These are phyloP conservation scores for Scopulariopsis brevicaulis DNA, from an alignment of 2,329 filamentous ascomycete species.

Conservation along the genomic window DNA sequence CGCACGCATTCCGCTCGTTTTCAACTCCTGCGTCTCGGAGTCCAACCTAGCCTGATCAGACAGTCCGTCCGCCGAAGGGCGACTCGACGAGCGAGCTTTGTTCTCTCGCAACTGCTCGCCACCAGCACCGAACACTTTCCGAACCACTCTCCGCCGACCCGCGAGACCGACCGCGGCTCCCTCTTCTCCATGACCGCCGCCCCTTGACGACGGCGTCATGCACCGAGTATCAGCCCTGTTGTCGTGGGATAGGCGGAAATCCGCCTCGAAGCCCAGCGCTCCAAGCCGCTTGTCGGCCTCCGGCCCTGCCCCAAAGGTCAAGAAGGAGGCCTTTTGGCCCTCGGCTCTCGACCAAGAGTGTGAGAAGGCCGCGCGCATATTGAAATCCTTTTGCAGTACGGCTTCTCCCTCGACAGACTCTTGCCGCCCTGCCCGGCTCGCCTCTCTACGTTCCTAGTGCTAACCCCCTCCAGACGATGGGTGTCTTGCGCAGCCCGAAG, in stretches of 20 bases:
- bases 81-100: not conserved
- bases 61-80: not conserved
- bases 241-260: slow-evolving; percentile 10
- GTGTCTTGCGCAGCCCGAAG: slow-evolving; percentile 35
- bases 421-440: not conserved
- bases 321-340: slow-evolving; percentile 66
- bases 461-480: slow-evolving; percentile 33
- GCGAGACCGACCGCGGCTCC: not conserved
- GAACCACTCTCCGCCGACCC: not conserved
- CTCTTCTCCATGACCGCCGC: slow-evolving; percentile 1
- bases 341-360: slow-evolving; percentile 78
- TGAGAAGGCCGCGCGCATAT: slow-evolving; percentile 81
- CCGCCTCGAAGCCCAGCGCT: slow-evolving; percentile 4
- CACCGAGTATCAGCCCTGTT: slow-evolving; percentile 10
- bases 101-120: not conserved
- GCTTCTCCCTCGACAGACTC: slow-evolving; percentile 8
- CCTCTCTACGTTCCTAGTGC: not conserved
- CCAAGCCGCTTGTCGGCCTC: slow-evolving; percentile 23
- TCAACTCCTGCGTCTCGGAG: not conserved
- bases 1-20: not conserved
- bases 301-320: slow-evolving; percentile 17
- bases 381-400: slow-evolving; percentile 83
- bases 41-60: not conserved
- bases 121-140: not conserved
- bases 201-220: slow-evolving; percentile 4